Base-by-base conservation (phyloP, 352 stramenopile genomes). In the Globisporangium sylvaticum region DNA sequence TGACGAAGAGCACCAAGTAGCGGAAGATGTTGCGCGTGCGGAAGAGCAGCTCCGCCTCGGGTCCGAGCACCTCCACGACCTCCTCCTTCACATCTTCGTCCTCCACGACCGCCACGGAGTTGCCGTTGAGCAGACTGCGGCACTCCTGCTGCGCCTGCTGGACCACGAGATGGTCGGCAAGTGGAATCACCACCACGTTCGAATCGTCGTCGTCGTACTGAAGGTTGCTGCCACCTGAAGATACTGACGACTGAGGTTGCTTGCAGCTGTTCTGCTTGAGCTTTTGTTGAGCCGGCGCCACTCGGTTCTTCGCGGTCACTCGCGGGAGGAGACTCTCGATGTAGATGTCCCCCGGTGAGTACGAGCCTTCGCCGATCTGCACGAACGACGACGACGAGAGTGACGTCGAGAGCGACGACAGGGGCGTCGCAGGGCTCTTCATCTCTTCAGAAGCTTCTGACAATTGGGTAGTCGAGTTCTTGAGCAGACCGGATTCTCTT, bases 1-100 rank as follows among this genome's bases (percentile, higher is more conserved):
- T 93, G 34, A 94, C 71, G 61, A 94, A 94, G 42, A 96, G 69
- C 56, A 94, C 88, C 20, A 94, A 59, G 66, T 84, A 94, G n/a
- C 81, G 86, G 57, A 93, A 91, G 31, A 91, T 86, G 54, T 83
- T 91, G 63, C 72, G 75, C 15, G 77, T 81, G 52, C 72, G 68
- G 58, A 95, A 92, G 18, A 89, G 72, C 10, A 95, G 71, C 65
- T 91, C 81, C 29, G 82, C 84, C 15, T 92, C 81, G 4, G 68
- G 68, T n/a, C 88, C 86, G 0, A 84, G 68, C 12, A 94, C 62
- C 58, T 95, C 76, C n/a, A 94, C 83, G 20, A 91, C 77, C n/a
- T 87, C 76, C 68, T 92, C 86, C 52, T 90, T 87, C 24, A 94
- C 84, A 52, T 85, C 84, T 22, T 82, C 75, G 62, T 95, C 88